These are phyloP conservation scores for Colletotrichum brevisporum DNA, from an alignment of 2,329 filamentous ascomycete genomes.

Conservation along the genomic window DNA sequence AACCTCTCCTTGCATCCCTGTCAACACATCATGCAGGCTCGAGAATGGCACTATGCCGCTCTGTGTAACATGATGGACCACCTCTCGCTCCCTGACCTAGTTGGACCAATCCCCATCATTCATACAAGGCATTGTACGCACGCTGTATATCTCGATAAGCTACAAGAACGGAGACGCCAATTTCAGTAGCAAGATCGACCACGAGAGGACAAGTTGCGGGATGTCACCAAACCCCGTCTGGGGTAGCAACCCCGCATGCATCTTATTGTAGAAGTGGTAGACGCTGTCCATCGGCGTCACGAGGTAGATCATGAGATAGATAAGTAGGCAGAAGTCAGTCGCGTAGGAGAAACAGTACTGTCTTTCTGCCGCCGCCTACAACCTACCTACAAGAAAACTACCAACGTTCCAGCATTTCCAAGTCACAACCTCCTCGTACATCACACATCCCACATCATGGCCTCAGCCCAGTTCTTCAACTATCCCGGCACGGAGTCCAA, in stretches of 20 bases:
- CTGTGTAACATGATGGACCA: constrained; percentile 13
- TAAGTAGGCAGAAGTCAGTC: constrained; percentile 2
- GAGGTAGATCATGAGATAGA: not conserved
- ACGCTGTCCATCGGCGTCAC: not conserved
- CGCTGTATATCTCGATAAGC: not conserved
- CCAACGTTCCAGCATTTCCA: not conserved
- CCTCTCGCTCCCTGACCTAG: not conserved
- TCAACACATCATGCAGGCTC: too few species aligned
- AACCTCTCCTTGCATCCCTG: too few species aligned
- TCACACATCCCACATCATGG: not conserved
- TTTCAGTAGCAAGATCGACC: not conserved
- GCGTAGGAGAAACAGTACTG: not conserved
- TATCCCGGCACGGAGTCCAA: constrained; percentile 43
- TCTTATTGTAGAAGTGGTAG: too few species aligned
- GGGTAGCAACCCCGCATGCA: not conserved
- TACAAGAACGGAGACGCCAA: not conserved
- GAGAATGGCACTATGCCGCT: not conserved
- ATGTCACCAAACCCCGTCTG: not conserved
- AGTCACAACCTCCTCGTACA: too few species aligned
- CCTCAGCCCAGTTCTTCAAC: constrained; percentile 35
- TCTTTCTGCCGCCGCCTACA: not conserved
- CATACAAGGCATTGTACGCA: not conserved
- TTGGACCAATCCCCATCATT: not conserved
- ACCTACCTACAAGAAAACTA: not conserved
- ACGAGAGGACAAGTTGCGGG: not conserved